Evolutionary conservation across 2,329 filamentous ascomycete genomes (phyloP), one percentile per base, ranked within the genome.

Genomic region (Penicillium sp.): DNA sequence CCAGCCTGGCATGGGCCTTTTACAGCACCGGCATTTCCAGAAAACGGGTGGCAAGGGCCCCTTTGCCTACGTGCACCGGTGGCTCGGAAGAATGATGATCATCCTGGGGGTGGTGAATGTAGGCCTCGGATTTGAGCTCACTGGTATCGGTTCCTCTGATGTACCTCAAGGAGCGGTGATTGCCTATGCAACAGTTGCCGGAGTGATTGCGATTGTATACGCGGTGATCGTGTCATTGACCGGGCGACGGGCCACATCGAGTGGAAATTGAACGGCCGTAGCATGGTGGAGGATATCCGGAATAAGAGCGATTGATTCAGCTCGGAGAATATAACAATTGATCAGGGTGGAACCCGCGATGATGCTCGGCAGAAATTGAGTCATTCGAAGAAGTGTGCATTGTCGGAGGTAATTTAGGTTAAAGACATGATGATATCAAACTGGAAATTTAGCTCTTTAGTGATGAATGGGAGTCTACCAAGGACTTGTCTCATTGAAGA

Each of bases 41-140:
- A 81, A 79, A 63, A 76, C 78, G 14, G 75, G 76, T 7, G 70
- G 70, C 14, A 80, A 81, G 37, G 81, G 79, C 1, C 63, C 78
- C 6, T 81, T 79, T 70, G 82, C 81, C 0, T 78, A 82, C 61
- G n/a, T 72, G 3, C 84, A 87, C 65, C 76, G 85, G 52, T 87
- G 84, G 84, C 67, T 85, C 28, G 84, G 84, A 19, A 78, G 84
- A 4, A 65, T 76, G 30, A 75, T 81, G 25, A 79, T 87, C 13
- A 75, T 79, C 0, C 72, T 86, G 0, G 84, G 82, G 3, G 82
- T 85, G 58, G 76, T 86, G 69, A 86, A 86, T 67, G 84, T 82
- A n/a, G 84, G 84, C 0, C 71, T 86, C 0, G 84, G 84, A 0
- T 78, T 86, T 40, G 72, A 75, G 59, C 73, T 84, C 19, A 80